A percentile compares a stretch with the other conserved stretches of the same genome.
phyloP scores from a whole-genome alignment of 2,329 filamentous ascomycete species.

The Zymoseptoria pseudotritici region DNA sequence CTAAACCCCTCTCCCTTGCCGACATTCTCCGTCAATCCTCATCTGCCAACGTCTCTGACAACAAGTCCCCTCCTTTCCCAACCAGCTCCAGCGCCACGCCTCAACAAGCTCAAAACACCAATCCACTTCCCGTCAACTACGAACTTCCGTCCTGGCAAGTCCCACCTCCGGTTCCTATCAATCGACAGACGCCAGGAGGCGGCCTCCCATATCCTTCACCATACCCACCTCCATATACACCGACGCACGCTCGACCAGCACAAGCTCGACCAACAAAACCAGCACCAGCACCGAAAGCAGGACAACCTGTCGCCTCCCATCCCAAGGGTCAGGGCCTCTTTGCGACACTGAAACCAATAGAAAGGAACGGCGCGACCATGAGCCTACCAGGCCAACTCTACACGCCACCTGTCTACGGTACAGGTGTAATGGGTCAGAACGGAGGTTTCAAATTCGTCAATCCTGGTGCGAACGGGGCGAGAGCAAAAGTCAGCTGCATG shows the following conservation, averaged over 20 bases:
- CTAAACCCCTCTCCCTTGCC: background rate
- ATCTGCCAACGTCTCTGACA: background rate
- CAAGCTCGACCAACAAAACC: conserved; percentile 1
- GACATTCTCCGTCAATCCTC: background rate
- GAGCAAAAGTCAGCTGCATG: conserved; percentile 13
- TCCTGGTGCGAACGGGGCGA: background rate
- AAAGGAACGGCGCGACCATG: background rate
- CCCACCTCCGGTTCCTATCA: conserved; percentile 12
- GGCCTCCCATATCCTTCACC: conserved; percentile 2
- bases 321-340: conserved; percentile 16
- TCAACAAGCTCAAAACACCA: background rate
- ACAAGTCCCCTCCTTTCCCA: background rate
- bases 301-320: background rate
- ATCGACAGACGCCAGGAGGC: background rate
- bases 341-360: conserved; percentile 18
- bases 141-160: conserved; percentile 23
- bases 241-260: conserved; percentile 3
- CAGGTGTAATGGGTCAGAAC: background rate
- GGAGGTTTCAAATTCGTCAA: background rate
- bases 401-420: background rate
- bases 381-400: background rate
- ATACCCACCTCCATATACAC: conserved; percentile 20
- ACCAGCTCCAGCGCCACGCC: background rate
- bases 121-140: conserved; percentile 17
- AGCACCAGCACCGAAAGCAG: conserved; percentile 2